Conservation (phyloP, 768 basidiomycete species). For the Leccinum variicolor region DNA sequence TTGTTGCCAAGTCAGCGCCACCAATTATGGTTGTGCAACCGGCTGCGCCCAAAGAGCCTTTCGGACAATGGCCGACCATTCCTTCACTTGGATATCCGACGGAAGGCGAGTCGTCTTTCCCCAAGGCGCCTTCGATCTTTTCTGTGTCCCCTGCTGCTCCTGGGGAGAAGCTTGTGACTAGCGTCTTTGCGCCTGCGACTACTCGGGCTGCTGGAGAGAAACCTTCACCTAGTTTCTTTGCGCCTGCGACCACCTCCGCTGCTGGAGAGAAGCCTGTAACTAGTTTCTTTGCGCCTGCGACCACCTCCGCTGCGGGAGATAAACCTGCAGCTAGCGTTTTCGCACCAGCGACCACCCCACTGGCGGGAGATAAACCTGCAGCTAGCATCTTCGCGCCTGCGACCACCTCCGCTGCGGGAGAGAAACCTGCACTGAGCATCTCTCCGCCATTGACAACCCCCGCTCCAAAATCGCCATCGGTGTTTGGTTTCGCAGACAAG, state of each 20-base stretch:
- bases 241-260: background rate
- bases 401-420: no score
- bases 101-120: constrained; percentile 30
- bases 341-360: background rate
- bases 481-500: constrained; percentile 1
- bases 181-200: constrained; percentile 1
- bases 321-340: background rate
- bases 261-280: background rate
- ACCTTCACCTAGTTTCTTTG: background rate
- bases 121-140: constrained; percentile 49
- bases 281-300: background rate
- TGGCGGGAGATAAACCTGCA: no score
- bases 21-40: constrained; percentile 28
- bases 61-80: constrained; percentile 31
- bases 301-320: background rate
- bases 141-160: constrained; percentile 29
- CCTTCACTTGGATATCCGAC: constrained; percentile 14
- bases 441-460: no score
- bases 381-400: no score
- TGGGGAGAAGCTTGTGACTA: constrained; percentile 9
- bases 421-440: no score
- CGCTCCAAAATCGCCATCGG: background rate
- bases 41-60: constrained; percentile 39
- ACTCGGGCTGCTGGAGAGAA: no score
- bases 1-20: constrained; percentile 18